Percentiles rank a stretch among this genome's conserved stretches.
Evolutionary conservation across 169 alveolate genomes (phyloP).

Genomic region (Plasmodium relictum): DNA sequence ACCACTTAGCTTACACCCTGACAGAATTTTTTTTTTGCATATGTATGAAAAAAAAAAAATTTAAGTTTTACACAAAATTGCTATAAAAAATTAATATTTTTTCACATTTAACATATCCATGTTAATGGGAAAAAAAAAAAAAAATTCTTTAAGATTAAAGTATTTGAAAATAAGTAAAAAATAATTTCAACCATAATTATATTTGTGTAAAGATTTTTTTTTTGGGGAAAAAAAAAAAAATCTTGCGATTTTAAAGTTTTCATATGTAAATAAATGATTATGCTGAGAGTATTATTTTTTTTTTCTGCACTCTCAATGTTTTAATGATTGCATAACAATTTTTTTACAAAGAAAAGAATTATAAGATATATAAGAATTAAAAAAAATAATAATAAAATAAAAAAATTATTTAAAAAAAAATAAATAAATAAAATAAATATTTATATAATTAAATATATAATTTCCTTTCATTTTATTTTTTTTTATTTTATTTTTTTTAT

Average conservation of each 20-base stretch:
- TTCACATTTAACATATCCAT: conserved; percentile 10
- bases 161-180: not conserved
- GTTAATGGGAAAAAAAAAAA: conserved; percentile 34
- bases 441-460: conserved; percentile 19
- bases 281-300: conserved; percentile 8
- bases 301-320: conserved; percentile 33
- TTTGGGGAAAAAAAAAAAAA: conserved; percentile 25
- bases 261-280: not conserved
- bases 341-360: conserved; percentile 14
- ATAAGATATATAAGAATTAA: conserved; percentile 10
- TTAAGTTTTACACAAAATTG: conserved; percentile 42
- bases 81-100: conserved; percentile 21
- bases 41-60: conserved; percentile 12
- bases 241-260: conserved; percentile 17
- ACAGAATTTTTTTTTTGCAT: conserved; percentile 68
- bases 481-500: conserved; percentile 36
- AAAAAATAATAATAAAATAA: conserved; percentile 1
- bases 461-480: conserved; percentile 18
- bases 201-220: conserved; percentile 44
- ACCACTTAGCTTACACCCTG: conserved; percentile 75
- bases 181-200: conserved; percentile 12
- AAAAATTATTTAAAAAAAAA: conserved; percentile 22
- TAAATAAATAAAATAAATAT: conserved; percentile 26
- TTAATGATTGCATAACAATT: conserved; percentile 14
- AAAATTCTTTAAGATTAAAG: not conserved